phyloP scores from a whole-genome alignment of 495 filamentous ascomycete genomes.

The Articulospora tetracladia region DNA sequence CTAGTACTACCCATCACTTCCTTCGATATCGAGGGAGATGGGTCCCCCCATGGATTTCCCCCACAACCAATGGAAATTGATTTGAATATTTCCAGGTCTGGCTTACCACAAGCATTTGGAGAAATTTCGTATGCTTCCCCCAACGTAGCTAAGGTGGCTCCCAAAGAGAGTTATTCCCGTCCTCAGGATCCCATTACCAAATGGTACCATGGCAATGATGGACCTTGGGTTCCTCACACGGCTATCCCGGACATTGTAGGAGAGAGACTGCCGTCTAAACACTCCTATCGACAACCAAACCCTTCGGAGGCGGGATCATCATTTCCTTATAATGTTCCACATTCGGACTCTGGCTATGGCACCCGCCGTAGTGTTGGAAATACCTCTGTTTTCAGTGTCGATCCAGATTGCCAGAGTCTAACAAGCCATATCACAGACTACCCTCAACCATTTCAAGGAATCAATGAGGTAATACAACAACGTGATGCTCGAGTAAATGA shows the following conservation, averaged over 20 bases:
- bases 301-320: conserved; percentile 53
- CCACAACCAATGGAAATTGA: conserved; percentile 25
- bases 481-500: background rate
- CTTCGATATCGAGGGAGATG: conserved; percentile 20
- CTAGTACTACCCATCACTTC: conserved; percentile 21
- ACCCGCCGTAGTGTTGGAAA: conserved; percentile 32
- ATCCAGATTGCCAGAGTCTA: conserved; percentile 24
- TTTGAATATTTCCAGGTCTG: conserved; percentile 16
- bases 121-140: conserved; percentile 12
- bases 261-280: conserved; percentile 16
- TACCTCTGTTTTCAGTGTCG: conserved; percentile 21
- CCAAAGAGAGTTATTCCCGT: background rate
- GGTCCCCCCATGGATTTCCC: conserved; percentile 20
- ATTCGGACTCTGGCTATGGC: conserved; percentile 62
- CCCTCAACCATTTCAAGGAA: conserved; percentile 8
- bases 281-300: conserved; percentile 25
- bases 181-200: conserved; percentile 24
- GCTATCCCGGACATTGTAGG: conserved; percentile 17
- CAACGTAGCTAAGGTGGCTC: background rate
- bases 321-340: conserved; percentile 40
- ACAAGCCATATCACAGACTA: conserved; percentile 16
- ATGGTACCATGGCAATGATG: conserved; percentile 36
- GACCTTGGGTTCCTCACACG: conserved; percentile 32
- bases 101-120: conserved; percentile 13
- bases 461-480: conserved; percentile 5